phyloP scores from a whole-genome alignment of 352 stramenopile species.

The Elongisporangium prolatum region DNA sequence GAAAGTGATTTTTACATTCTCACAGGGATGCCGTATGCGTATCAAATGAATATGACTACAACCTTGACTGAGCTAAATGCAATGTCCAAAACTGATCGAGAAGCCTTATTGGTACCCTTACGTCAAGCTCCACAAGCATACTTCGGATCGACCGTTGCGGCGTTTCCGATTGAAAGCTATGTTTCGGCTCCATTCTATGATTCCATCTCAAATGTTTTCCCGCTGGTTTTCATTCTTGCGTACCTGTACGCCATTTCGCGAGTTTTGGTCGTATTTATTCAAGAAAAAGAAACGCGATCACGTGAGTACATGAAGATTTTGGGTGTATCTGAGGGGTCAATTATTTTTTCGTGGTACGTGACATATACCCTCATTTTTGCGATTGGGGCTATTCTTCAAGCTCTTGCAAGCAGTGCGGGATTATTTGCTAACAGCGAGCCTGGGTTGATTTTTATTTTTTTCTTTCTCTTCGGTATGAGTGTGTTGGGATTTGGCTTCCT shows the following conservation, averaged over 20 bases:
- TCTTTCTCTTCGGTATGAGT: slow-evolving; percentile 64
- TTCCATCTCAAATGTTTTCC: slow-evolving; percentile 51
- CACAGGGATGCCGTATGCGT: slow-evolving; percentile 9
- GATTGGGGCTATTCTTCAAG: slow-evolving; percentile 53
- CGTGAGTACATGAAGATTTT: slow-evolving; percentile 74
- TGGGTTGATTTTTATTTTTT: slow-evolving; percentile 56
- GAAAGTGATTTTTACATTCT: slow-evolving; percentile 28
- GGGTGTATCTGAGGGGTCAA: slow-evolving; percentile 46
- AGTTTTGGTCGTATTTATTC: slow-evolving; percentile 78
- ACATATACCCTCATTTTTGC: slow-evolving; percentile 84
- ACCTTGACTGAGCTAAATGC: slow-evolving; percentile 1
- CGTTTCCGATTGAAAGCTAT: slow-evolving; percentile 46
- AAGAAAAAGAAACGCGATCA: slow-evolving; percentile 69
- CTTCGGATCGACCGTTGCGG: slow-evolving; percentile 23
- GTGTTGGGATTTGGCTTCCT: slow-evolving; percentile 67
- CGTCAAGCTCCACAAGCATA: slow-evolving; percentile 42
- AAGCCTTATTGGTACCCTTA: slow-evolving; percentile 32
- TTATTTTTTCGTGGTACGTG: slow-evolving; percentile 72
- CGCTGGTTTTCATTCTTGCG: slow-evolving; percentile 86
- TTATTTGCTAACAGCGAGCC: slow-evolving; percentile 45
- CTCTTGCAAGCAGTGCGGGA: slow-evolving; percentile 37
- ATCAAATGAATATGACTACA: slow-evolving; percentile 8
- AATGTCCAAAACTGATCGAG: slow-evolving; percentile 16
- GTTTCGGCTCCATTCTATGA: slow-evolving; percentile 63
- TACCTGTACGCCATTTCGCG: slow-evolving; percentile 65